Percentiles rank a stretch among this genome's conserved stretches.
phyloP scores from a whole-genome alignment of 176 grass and related monocot species.

The Musa beccarii region DNA sequence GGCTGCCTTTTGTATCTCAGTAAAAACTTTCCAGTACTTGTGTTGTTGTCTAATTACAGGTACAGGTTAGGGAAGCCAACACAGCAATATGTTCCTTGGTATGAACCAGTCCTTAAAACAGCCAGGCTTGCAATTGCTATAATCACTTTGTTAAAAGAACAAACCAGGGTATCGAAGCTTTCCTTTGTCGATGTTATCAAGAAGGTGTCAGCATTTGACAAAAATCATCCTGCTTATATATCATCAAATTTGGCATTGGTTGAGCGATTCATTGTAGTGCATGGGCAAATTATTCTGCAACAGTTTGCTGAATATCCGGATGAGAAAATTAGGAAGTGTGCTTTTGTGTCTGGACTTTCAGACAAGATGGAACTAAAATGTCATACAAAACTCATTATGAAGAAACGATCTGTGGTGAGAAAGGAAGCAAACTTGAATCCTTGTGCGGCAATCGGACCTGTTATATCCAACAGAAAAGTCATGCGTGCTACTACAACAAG shows the following conservation, averaged over 20 bases:
- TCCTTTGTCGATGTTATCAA: conserved; percentile 49
- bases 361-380: conserved; percentile 50
- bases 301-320: conserved; percentile 58
- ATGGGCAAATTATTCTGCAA: conserved; percentile 73
- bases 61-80: conserved; percentile 62
- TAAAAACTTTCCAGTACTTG: conserved; percentile 5
- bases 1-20: no score
- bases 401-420: conserved; percentile 35
- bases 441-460: conserved; percentile 37
- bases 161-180: conserved; percentile 52
- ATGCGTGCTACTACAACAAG: conserved; percentile 80
- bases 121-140: conserved; percentile 81
- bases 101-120: conserved; percentile 69
- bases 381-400: conserved; percentile 59
- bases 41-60: conserved; percentile 47
- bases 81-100: conserved; percentile 66
- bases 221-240: conserved; percentile 52
- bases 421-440: conserved; percentile 61
- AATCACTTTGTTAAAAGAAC: conserved; percentile 68
- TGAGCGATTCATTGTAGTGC: conserved; percentile 60
- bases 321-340: conserved; percentile 31
- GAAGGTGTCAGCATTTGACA: conserved; percentile 44
- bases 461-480: conserved; percentile 33
- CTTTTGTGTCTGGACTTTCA: conserved; percentile 46
- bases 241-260: conserved; percentile 46